phyloP scores from a whole-genome alignment of 2,329 filamentous ascomycete species.

The Arachnomyces sp. region DNA sequence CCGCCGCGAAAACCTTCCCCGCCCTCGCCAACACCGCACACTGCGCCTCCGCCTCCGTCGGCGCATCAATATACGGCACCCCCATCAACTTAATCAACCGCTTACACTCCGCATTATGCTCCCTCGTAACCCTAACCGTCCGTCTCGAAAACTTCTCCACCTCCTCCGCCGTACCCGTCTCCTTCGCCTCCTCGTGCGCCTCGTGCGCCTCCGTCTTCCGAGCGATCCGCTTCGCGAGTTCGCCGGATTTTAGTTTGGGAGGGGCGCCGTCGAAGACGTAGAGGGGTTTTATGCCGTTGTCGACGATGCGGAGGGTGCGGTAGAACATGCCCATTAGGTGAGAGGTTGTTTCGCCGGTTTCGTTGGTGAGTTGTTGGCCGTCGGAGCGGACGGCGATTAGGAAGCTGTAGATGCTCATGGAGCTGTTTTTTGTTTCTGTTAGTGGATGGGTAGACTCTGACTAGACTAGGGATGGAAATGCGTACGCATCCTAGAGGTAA shows the following conservation, averaged over 20 bases:
- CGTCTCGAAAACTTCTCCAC: slow-evolving; percentile 93
- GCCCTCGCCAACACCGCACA: slow-evolving; percentile 83
- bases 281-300: slow-evolving; percentile 96
- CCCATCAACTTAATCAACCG: slow-evolving; percentile 89
- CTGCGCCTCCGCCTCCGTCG: slow-evolving; percentile 94
- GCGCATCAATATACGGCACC: slow-evolving; percentile 87
- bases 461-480: too few species aligned
- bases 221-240: slow-evolving; percentile 91
- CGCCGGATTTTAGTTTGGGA: slow-evolving; percentile 94
- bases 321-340: slow-evolving; percentile 99
- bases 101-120: slow-evolving; percentile 95
- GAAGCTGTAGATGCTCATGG: slow-evolving; percentile 99
- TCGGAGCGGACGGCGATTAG: slow-evolving; percentile 95
- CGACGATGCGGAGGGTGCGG: slow-evolving; percentile 92
- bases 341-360: slow-evolving; percentile 91
- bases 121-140: slow-evolving; percentile 88
- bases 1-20: slow-evolving; percentile 93
- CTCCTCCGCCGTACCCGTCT: slow-evolving; percentile 94
- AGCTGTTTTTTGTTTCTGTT: slow-evolving; percentile 44
- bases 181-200: slow-evolving; percentile 87
- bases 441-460: slow-evolving; percentile 8
- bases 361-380: slow-evolving; percentile 91
- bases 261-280: slow-evolving; percentile 97
- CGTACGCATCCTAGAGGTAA: slow-evolving; percentile 40
- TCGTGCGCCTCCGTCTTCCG: slow-evolving; percentile 90